Percentiles rank a stretch among this genome's conserved stretches.
phyloP scores from a whole-genome alignment of 2,329 filamentous ascomycete genomes.

The Fusarium sororula region DNA sequence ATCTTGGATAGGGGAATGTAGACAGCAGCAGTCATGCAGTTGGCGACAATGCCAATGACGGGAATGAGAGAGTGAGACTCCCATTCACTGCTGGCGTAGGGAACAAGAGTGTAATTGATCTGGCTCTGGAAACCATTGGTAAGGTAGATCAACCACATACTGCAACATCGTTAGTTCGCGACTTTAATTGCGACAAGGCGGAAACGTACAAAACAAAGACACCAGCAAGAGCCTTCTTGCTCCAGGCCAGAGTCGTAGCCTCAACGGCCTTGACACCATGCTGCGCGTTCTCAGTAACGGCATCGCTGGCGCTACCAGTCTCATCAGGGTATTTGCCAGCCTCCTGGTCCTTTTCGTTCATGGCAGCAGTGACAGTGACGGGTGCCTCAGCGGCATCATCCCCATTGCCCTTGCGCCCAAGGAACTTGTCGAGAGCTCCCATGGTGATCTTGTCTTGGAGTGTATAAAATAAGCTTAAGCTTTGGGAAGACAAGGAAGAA shows the following conservation, averaged over 20 bases:
- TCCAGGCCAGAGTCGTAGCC: conserved; percentile 53
- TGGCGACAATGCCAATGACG: conserved; percentile 62
- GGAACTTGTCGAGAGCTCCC: conserved; percentile 32
- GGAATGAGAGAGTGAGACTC: conserved; percentile 62
- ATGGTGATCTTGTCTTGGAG: conserved; percentile 22
- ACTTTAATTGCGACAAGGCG: background rate
- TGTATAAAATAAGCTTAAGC: conserved; percentile 11
- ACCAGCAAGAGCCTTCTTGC: conserved; percentile 47
- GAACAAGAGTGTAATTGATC: conserved; percentile 52
- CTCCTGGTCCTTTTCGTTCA: conserved; percentile 30
- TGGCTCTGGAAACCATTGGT: conserved; percentile 59
- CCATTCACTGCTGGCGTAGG: conserved; percentile 62
- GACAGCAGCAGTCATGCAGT: conserved; percentile 64
- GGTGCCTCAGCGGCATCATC: conserved; percentile 10
- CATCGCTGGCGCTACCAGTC: conserved; percentile 11
- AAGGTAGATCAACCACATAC: conserved; percentile 60
- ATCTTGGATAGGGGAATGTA: conserved; percentile 71
- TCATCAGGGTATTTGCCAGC: conserved; percentile 13
- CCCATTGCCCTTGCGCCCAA: conserved; percentile 25
- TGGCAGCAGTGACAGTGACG: conserved; percentile 15
- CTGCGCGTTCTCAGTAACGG: conserved; percentile 42
- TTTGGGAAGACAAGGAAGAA: conserved; percentile 15
- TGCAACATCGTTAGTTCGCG: conserved; percentile 7
- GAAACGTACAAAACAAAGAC: conserved; percentile 47
- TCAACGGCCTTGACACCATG: conserved; percentile 53